A percentile compares a stretch with the other conserved stretches of the same genome.
phyloP scores from a whole-genome alignment of 495 filamentous ascomycete genomes.

The Podospora appendiculata region DNA sequence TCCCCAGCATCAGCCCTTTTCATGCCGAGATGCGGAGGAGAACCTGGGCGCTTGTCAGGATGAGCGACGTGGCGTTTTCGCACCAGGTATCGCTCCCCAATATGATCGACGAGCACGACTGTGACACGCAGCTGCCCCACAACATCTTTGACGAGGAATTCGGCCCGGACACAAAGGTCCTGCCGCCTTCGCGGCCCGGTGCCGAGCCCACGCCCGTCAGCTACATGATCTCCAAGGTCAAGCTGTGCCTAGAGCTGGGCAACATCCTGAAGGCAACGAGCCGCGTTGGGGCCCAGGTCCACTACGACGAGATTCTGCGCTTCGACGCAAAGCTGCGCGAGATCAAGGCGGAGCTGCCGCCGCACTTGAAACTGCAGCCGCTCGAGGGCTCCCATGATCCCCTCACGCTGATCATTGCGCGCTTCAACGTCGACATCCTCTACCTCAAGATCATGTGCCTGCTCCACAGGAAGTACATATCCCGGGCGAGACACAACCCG shows the following conservation, averaged over 20 bases:
- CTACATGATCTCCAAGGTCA: constrained; percentile 79
- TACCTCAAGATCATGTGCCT: constrained; percentile 78
- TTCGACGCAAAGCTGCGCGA: constrained; percentile 68
- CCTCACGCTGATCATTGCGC: constrained; percentile 69
- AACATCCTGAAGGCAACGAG: constrained; percentile 44
- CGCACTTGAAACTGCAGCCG: constrained; percentile 59
- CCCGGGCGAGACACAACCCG: constrained; percentile 58
- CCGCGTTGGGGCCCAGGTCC: constrained; percentile 38
- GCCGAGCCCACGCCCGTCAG: constrained; percentile 78
- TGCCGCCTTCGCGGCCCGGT: constrained; percentile 67
- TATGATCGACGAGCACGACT: constrained; percentile 77
- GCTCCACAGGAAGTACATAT: constrained; percentile 77
- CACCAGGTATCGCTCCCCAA: constrained; percentile 82
- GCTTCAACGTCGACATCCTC: constrained; percentile 71
- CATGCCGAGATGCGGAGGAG: constrained; percentile 87
- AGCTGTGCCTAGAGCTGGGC: constrained; percentile 50
- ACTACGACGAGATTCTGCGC: constrained; percentile 75
- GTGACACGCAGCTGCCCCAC: constrained; percentile 75
- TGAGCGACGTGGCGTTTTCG: constrained; percentile 79
- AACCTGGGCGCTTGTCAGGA: constrained; percentile 78
- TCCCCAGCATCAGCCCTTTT: constrained; percentile 73
- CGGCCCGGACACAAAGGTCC: constrained; percentile 62
- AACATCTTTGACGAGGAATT: constrained; percentile 96
- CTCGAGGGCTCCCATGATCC: constrained; percentile 69
- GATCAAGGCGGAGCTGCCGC: constrained; percentile 56